Conservation (phyloP, 1,284 basidiomycete species). For the Ganoderma multipileum region DNA sequence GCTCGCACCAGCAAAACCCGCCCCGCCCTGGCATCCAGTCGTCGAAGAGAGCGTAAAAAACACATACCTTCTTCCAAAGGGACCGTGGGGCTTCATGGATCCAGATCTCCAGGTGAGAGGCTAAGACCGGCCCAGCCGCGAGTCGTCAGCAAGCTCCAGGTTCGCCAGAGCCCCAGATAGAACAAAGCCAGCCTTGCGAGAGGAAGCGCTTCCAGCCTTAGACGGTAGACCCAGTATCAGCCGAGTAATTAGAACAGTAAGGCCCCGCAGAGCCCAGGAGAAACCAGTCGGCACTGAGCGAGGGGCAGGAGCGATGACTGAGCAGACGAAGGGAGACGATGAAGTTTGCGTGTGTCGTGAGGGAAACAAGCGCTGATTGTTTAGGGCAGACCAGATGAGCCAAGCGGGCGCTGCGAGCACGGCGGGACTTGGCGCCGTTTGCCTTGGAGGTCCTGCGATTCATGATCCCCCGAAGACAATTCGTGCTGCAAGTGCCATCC, state of each 20-base stretch:
- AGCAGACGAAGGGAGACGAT: too few species aligned
- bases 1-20: too few species aligned
- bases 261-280: not conserved
- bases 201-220: too few species aligned
- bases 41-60: too few species aligned
- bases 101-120: not conserved
- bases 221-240: not conserved
- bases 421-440: not conserved
- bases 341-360: not conserved
- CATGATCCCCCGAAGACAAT: too few species aligned
- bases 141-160: not conserved
- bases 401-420: not conserved
- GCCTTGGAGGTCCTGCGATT: not conserved
- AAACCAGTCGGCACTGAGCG: not conserved
- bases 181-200: not conserved
- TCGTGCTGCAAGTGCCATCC: too few species aligned
- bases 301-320: not conserved
- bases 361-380: not conserved
- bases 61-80: not conserved
- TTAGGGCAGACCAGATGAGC: not conserved
- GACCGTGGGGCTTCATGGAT: not conserved
- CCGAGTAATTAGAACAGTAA: not conserved
- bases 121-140: not conserved
- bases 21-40: too few species aligned
- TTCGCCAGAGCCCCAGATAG: not conserved